Evolutionary conservation across 1,284 basidiomycete genomes (phyloP), one percentile per base, ranked within the genome.

Genomic region (Butyriboletus appendiculatus): DNA sequence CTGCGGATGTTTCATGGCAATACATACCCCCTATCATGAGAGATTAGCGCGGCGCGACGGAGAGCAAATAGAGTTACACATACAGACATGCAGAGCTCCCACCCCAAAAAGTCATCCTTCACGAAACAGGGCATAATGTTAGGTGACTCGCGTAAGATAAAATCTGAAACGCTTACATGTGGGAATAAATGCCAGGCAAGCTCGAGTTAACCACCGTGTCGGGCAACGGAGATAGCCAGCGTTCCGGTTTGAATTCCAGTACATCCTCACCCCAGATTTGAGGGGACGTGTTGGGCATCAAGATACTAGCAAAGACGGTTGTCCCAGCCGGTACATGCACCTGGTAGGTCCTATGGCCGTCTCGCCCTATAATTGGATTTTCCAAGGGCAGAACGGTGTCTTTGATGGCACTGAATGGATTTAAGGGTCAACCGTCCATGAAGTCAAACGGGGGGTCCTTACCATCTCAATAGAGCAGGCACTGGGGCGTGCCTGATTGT

Each of bases 171-270:
- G 14, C 60, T 54, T 35, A 63, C 61, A 51, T 38, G 55, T 75
- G 65, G 1, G 73, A 73, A 58, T 75, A 76, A 5, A 75, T 60
- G 4, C 73, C 73, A 12, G 75, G 73, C 24, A 73, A 62, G 38
- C 64, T 63, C 2, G 73, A 68, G 32, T 68, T 57, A 0, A 57
- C 34, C 7, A 74, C 67, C 12, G 57, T 56, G n/a, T 66, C 51
- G 1, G 72, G 73, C 9, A 74, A 51, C 6, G 68, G 63, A 5
- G 58, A 56, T 3, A 76, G 62, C 75, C 75, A 76, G 20, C 74
- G 60, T 51, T 74, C 74, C 2, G 74, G 75, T 45, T 71, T 74
- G 62, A 66, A 60, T 34, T 67, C 59, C 9, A 41, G 38, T 14
- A 48, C 60, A 28, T 67, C 65, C 4, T 56, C 48, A 16, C 66